Evolutionary conservation across 169 alveolate genomes (phyloP).

Genomic region (Cryptosporidium bovis): DNA sequence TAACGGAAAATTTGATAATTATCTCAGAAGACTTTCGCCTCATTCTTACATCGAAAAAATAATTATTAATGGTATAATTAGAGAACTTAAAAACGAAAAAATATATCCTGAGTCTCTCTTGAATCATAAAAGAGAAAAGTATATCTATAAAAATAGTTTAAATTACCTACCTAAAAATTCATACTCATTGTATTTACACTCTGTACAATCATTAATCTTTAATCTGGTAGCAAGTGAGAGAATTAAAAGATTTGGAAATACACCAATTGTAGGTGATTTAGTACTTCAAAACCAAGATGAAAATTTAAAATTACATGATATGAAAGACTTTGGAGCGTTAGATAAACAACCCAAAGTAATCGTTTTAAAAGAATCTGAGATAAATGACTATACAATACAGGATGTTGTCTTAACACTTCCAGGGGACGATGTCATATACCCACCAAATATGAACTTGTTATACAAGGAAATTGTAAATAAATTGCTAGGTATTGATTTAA

Average conservation of each 20-base stretch:
- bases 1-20: conserved; percentile 50
- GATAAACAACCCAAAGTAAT: conserved; percentile 79
- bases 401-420: conserved; percentile 93
- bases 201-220: conserved; percentile 93
- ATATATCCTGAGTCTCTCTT: conserved; percentile 72
- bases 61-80: conserved; percentile 41
- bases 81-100: conserved; percentile 74
- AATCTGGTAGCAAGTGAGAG: conserved; percentile 88
- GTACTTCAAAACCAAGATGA: conserved; percentile 81
- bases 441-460: conserved; percentile 77
- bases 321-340: neutral
- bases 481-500: conserved; percentile 80
- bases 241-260: conserved; percentile 87
- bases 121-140: conserved; percentile 68
- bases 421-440: conserved; percentile 87
- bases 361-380: conserved; percentile 43
- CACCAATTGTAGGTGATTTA: conserved; percentile 83
- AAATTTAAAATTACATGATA: conserved; percentile 75
- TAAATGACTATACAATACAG: conserved; percentile 81
- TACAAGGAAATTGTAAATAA: conserved; percentile 77
- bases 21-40: conserved; percentile 55
- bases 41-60: conserved; percentile 61
- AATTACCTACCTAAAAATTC: conserved; percentile 85
- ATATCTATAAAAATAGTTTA: conserved; percentile 83
- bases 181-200: conserved; percentile 90